Conservation (phyloP, 163 green algal species). For the Botryococcus braunii region DNA sequence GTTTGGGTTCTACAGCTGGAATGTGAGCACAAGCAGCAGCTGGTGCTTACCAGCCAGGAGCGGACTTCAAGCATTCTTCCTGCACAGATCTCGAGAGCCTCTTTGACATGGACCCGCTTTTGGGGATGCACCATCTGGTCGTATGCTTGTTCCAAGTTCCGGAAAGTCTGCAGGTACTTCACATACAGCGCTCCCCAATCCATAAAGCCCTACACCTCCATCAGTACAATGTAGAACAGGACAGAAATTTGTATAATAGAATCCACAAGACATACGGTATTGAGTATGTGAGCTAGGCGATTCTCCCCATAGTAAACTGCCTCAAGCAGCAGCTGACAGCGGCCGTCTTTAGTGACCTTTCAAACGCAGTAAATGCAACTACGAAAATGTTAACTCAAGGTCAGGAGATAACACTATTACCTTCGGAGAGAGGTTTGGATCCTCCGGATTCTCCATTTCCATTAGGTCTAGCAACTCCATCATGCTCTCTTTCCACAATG, state of each 20-base stretch:
- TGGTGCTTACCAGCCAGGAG: conserved; percentile 41
- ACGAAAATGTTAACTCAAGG: too few species aligned
- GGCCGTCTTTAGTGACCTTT: too few species aligned
- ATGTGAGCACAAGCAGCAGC: conserved; percentile 5
- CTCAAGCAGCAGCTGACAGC: too few species aligned
- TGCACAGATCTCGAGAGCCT: conserved; percentile 70
- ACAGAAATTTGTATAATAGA: conserved; percentile 2
- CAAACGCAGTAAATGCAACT: too few species aligned
- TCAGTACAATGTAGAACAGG: not conserved
- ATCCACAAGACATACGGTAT: too few species aligned
- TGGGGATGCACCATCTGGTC: conserved; percentile 84
- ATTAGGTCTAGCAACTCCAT: conserved; percentile 78
- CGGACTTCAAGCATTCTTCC: conserved; percentile 71
- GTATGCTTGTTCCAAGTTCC: conserved; percentile 70
- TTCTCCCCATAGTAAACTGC: too few species aligned
- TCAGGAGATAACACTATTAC: too few species aligned
- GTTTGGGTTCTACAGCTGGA: too few species aligned
- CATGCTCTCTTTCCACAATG: conserved; percentile 79
- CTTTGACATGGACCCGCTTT: conserved; percentile 69
- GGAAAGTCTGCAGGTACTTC: conserved; percentile 73
- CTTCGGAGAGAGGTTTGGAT: conserved; percentile 58
- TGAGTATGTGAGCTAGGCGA: too few species aligned
- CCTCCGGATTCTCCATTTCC: conserved; percentile 75
- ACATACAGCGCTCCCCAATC: conserved; percentile 79
- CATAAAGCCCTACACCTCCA: conserved; percentile 51